Evolutionary conservation across 495 filamentous ascomycete species (phyloP).

Genomic region (Friedmanniomyces simplex): DNA sequence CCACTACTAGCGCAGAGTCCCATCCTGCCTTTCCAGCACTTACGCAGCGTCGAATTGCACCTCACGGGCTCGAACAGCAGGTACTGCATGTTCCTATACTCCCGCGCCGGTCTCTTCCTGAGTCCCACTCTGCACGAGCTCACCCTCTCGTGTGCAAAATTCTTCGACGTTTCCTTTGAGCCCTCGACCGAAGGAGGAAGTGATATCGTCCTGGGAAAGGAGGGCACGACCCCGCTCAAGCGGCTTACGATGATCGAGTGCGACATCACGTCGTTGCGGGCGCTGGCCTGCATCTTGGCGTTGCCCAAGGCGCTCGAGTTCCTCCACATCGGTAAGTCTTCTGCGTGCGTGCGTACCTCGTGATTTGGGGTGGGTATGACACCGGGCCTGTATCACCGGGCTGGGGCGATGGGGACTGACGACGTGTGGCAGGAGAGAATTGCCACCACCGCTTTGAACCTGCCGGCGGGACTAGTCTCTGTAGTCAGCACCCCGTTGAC

Average conservation of each 20-base stretch:
- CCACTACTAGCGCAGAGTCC: no score
- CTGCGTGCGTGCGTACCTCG: no score
- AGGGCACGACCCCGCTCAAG: not conserved
- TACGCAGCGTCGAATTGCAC: not conserved
- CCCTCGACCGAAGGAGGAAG: not conserved
- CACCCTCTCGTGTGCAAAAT: not conserved
- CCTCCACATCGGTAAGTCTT: not conserved
- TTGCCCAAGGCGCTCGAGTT: not conserved
- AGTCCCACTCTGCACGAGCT: not conserved
- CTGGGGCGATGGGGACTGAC: not conserved
- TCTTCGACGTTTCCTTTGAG: not conserved
- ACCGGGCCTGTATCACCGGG: not conserved
- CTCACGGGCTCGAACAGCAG: not conserved
- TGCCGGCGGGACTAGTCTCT: not conserved
- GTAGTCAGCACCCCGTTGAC: not conserved
- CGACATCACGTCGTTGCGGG: not conserved
- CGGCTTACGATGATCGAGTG: not conserved
- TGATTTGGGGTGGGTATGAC: no score
- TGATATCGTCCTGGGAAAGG: no score
- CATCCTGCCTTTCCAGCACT: not conserved
- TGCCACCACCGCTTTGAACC: not conserved
- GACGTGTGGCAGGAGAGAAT: not conserved
- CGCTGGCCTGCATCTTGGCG: not conserved
- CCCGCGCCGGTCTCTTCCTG: not conserved
- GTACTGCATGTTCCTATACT: not conserved